phyloP scores from a whole-genome alignment of 2,329 filamentous ascomycete genomes.

The Aspergillus proliferans region DNA sequence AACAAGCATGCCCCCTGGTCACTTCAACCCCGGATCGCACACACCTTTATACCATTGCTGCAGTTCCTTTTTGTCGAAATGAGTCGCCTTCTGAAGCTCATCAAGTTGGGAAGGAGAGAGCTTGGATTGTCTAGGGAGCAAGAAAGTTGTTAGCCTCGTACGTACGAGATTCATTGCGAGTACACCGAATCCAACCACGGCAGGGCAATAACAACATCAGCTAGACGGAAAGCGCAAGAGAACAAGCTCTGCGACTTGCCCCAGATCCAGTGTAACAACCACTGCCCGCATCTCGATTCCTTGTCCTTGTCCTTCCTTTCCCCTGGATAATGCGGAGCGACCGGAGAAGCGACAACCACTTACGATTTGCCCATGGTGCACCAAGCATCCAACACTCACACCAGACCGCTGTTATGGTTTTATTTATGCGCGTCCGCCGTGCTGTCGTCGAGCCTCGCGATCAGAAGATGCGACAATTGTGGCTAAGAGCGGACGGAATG shows the following conservation, averaged over 20 bases:
- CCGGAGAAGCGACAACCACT: constrained; percentile 13
- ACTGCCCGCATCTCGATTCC: background rate
- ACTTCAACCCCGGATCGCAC: constrained; percentile 20
- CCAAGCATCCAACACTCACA: constrained; percentile 4
- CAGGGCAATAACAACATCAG: background rate
- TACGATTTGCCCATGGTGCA: constrained; percentile 34
- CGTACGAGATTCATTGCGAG: background rate
- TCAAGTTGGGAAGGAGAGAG: constrained; percentile 92
- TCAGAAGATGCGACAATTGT: background rate
- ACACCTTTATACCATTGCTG: constrained; percentile 99
- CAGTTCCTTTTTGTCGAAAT: constrained; percentile 99
- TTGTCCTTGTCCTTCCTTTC: background rate
- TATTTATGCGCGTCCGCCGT: too few relatives aligned
- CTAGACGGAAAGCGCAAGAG: background rate
- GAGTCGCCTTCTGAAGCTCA: constrained; percentile 92
- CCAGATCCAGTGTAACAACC: background rate
- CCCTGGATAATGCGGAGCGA: constrained; percentile 5
- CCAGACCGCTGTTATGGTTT: background rate
- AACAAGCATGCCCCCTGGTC: constrained; percentile 2
- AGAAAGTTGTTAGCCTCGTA: background rate
- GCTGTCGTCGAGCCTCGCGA: too few relatives aligned
- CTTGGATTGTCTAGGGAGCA: constrained; percentile 78
- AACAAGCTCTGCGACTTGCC: background rate
- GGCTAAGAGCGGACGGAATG: background rate
- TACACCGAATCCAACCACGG: background rate